Percentiles rank a stretch among this genome's conserved stretches.
These are phyloP conservation scores for Xylaria digitata DNA, from an alignment of 2,329 filamentous ascomycete genomes.

Conservation along the genomic window DNA sequence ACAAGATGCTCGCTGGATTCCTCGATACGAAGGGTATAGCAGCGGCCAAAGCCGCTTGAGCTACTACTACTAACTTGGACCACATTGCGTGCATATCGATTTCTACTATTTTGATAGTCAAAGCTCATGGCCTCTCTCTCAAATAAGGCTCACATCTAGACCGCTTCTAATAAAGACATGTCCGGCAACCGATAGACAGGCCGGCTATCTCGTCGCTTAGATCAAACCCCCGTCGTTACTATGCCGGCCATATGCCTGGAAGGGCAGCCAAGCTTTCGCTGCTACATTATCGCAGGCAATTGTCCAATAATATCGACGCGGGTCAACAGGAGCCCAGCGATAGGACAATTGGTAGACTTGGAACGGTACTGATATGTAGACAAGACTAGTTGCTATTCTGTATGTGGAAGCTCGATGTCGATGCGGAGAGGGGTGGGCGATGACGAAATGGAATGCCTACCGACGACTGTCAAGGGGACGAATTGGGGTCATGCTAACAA, in stretches of 20 bases:
- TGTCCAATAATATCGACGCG: slow-evolving; percentile 22
- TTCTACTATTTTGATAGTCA: neutral
- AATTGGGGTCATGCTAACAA: neutral
- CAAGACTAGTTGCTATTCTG: slow-evolving; percentile 17
- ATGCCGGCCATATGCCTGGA: slow-evolving; percentile 23
- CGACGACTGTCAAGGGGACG: neutral
- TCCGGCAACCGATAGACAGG: neutral
- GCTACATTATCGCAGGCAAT: slow-evolving; percentile 24
- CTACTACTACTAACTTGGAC: slow-evolving; percentile 28
- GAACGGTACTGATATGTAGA: slow-evolving; percentile 3
- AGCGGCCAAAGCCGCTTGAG: slow-evolving; percentile 35
- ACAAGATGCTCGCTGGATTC: slow-evolving; percentile 41
- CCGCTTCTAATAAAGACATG: slow-evolving; percentile 3
- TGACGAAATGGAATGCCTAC: slow-evolving; percentile 2
- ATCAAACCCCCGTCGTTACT: slow-evolving; percentile 7
- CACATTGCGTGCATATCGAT: slow-evolving; percentile 31
- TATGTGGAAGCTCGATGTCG: slow-evolving; percentile 33
- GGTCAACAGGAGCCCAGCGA: slow-evolving; percentile 10
- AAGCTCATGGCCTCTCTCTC: neutral
- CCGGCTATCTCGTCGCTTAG: slow-evolving; percentile 14
- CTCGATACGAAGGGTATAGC: slow-evolving; percentile 38
- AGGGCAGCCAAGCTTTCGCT: slow-evolving; percentile 27
- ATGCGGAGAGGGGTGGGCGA: slow-evolving; percentile 20
- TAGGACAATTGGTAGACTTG: slow-evolving; percentile 12
- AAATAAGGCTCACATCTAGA: neutral